These are phyloP conservation scores for Ottelia alismoides DNA, from an alignment of 106 monocot species.

Conservation along the genomic window DNA sequence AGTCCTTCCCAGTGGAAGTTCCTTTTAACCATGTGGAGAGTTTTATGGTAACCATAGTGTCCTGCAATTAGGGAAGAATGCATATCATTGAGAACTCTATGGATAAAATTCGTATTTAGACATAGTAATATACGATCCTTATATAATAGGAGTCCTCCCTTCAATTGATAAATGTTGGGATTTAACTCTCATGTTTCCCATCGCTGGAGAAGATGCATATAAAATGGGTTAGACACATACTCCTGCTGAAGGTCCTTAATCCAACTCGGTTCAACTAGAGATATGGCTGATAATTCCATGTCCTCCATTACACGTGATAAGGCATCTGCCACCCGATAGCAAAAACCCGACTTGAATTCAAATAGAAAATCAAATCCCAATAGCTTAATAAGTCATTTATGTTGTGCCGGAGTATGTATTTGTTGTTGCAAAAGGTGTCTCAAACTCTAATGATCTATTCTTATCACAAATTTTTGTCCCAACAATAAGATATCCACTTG, in stretches of 20 bases:
- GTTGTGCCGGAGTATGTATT: neutral
- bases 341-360: neutral
- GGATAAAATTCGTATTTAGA: too few species aligned
- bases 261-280: too few species aligned
- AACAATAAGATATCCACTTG: constrained; percentile 1
- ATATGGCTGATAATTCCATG: too few species aligned
- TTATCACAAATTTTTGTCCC: neutral
- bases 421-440: neutral
- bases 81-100: neutral
- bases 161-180: too few species aligned
- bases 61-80: neutral
- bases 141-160: too few species aligned
- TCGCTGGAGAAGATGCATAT: too few species aligned
- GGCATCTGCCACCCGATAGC: neutral
- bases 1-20: neutral
- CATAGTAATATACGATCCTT: too few species aligned
- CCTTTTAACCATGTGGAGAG: neutral
- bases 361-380: constrained; percentile 4
- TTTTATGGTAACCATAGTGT: neutral
- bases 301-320: too few species aligned
- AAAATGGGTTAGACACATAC: too few species aligned
- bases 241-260: too few species aligned
- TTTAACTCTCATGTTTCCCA: too few species aligned
- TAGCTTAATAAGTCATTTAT: constrained; percentile 1
- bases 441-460: constrained; percentile 10